Base-by-base conservation (phyloP, 495 filamentous ascomycete species). In the Hyphodiscus hymeniophilus region DNA sequence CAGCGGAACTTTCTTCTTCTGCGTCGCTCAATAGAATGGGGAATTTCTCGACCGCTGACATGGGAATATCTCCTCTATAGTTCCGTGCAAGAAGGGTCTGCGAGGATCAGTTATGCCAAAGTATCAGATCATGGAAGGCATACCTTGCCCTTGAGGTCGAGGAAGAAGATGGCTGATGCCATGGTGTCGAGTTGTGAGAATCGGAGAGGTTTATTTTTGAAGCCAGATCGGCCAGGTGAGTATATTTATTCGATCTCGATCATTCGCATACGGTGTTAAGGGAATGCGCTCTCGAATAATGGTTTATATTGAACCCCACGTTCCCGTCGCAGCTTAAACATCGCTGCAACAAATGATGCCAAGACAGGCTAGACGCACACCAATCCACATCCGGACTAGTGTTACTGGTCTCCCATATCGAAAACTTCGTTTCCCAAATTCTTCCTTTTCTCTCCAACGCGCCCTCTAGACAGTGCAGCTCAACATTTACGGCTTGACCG, bases 71-170 rank as follows among this genome's bases (percentile, higher is more conserved):
- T 59, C 94, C 94, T 66, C 94, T 80, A 69, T 99, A 99, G 71
- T 97, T 99, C 62, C 94, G 85, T 63, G 94, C 94, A 58, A 99
- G 78, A 57, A 97, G 90, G 72, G 94, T 96, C 89, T 95, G 45
- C 36, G 30, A 52, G 28, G 18, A 41, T 60, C 40, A 60, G 54
- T 16, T 42, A 20, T 40, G 7, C 20, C 20, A 22, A 18, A 7
- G 17, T 22, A 43, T 16, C 16, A 41, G 17, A 24, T 20, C 26
- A 22, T 15, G 39, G 31, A 24, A 34, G 18, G 45, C 28, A 33
- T 66, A 92, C 89, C 84, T 99, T 99, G 84, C 94, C 94, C 85
- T 99, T 99, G 45, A 99, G 76, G 68, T 99, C 94, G 58, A 99
- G 84, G 66, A 99, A 99, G 77, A 99, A 99, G 63, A 99, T 63